Evolutionary conservation across 495 filamentous ascomycete species (phyloP).

Genomic region (Penicillium taxi): DNA sequence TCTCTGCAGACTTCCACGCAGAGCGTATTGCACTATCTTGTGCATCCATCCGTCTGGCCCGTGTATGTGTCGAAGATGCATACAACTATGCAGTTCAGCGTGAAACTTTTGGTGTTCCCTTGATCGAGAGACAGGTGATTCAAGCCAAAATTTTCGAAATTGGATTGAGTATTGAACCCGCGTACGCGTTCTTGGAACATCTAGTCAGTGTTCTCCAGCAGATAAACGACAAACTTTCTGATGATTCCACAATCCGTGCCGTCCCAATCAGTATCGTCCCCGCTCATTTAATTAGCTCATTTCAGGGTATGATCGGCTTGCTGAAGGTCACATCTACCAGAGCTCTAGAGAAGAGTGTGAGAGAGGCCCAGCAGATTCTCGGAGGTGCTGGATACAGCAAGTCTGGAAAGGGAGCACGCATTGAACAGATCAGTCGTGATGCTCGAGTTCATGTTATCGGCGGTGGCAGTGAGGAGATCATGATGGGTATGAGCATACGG

Average conservation of each 20-base stretch:
- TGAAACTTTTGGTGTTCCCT: conserved; percentile 42
- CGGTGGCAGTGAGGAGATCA: conserved; percentile 51
- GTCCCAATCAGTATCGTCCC: too few relatives aligned
- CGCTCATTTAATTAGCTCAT: too few relatives aligned
- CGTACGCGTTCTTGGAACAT: conserved; percentile 43
- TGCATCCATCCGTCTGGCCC: conserved; percentile 34
- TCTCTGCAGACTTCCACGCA: conserved; percentile 36
- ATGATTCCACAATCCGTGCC: conserved; percentile 39
- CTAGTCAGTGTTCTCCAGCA: conserved; percentile 38
- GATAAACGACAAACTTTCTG: conserved; percentile 25
- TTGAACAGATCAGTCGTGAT: conserved; percentile 53
- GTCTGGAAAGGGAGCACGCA: conserved; percentile 41
- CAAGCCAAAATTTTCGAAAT: conserved; percentile 43
- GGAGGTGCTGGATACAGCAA: conserved; percentile 51
- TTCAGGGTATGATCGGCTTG: conserved; percentile 41
- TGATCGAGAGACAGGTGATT: conserved; percentile 40
- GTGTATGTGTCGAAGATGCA: conserved; percentile 42
- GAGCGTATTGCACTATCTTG: conserved; percentile 39
- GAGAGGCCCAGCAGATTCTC: conserved; percentile 55
- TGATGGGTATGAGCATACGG: too few relatives aligned
- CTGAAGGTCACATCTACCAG: conserved; percentile 49
- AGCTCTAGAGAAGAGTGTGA: conserved; percentile 47
- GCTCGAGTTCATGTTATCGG: conserved; percentile 50
- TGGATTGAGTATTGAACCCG: conserved; percentile 42
- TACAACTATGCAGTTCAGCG: conserved; percentile 42